Base-by-base conservation (phyloP, 2,329 filamentous ascomycete genomes). In the Colletotrichum acutatum region DNA sequence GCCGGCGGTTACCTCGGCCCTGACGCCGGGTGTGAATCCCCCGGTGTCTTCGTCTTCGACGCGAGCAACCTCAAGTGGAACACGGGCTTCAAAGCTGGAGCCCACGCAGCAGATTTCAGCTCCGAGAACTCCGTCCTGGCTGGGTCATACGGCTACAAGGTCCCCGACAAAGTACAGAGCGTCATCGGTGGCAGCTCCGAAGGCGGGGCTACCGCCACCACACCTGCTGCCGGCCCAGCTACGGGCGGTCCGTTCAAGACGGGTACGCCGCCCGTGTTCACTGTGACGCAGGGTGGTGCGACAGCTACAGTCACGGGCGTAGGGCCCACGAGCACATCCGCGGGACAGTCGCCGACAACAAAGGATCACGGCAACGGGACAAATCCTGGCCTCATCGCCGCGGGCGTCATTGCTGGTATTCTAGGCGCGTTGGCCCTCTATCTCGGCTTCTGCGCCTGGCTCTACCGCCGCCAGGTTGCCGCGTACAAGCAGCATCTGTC, bases 31-130 rank as follows among this genome's bases (percentile, higher is more conserved):
- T 94, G 93, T 79, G 93, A 95, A 76, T 88, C 83, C 19, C 91
- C 91, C 0, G 92, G 92, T 1, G 86, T 95, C 73, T 94, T 94
- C 78, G 89, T 93, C 58, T 95, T 94, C 82, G 92, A 95, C 80
- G 87, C 92, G 37, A 91, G 90, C 12, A 87, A 85, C 9, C 84
- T 94, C 2, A 79, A 87, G 74, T 94, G 92, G 92, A 85, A 85
- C 26, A 87, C 86, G 66, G 85, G 86, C 24, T 95, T 94, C 82
- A 89, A 84, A 5, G 88, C 92, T 0, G 84, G 90, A 1, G 85
- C 85, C 34, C 85, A 86, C 70, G 82, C 85, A 0, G 79, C 85
- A 26, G 85, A 88, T 67, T 77, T 83, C 5, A 80, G 87, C 68
- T 66, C 87, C 84, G 81, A 90, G 84, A 82, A 86, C 81, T 84